A percentile compares a stretch with the other conserved stretches of the same genome.
phyloP scores from a whole-genome alignment of 371 early-diverging fungal genomes.

The Rhizopus stolonifer region DNA sequence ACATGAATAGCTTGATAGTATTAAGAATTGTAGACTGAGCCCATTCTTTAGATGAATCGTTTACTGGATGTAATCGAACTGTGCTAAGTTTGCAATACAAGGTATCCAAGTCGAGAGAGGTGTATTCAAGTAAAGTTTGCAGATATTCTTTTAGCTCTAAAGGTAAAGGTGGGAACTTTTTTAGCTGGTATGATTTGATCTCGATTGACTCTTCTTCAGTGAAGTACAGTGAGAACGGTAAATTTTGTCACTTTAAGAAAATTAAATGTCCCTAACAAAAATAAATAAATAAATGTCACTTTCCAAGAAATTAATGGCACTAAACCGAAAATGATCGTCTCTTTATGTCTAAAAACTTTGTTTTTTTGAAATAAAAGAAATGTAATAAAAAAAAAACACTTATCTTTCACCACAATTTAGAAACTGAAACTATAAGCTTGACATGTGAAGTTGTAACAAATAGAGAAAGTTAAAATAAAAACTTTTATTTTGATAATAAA shows the following conservation, averaged over 20 bases:
- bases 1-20: slow-evolving; percentile 4
- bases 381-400: slow-evolving; percentile 10
- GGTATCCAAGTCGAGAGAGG: background rate
- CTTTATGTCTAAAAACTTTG: no score
- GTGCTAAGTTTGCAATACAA: background rate
- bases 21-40: background rate
- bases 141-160: slow-evolving; percentile 1
- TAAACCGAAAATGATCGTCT: no score
- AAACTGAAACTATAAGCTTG: slow-evolving; percentile 14
- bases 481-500: slow-evolving; percentile 11
- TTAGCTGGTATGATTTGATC: slow-evolving; percentile 4
- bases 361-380: no score
- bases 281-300: no score
- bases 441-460: slow-evolving; percentile 10
- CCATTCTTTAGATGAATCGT: slow-evolving; percentile 1
- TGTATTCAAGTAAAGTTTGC: background rate
- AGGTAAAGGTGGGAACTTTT: slow-evolving; percentile 1
- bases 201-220: slow-evolving; percentile 6
- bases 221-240: slow-evolving; percentile 1
- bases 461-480: background rate
- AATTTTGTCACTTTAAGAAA: no score
- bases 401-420: slow-evolving; percentile 2
- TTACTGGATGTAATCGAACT: no score
- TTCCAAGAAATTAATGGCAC: no score
- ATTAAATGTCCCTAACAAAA: no score